Evolutionary conservation across 2,329 filamentous ascomycete genomes (phyloP).

Genomic region (Hymenoscyphus infarciens): DNA sequence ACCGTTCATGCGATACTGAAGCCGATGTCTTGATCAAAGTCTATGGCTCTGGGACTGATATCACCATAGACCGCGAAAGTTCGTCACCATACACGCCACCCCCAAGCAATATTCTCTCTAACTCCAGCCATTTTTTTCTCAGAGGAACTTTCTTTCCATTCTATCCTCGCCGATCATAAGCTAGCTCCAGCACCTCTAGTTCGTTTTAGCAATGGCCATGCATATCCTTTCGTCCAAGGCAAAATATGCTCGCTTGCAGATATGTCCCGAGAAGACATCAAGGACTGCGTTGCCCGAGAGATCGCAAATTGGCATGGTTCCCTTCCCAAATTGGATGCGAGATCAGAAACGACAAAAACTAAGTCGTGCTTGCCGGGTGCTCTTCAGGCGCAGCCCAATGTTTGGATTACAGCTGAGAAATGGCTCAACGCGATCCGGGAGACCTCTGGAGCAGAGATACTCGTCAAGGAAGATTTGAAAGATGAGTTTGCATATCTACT

Average conservation of each 20-base stretch:
- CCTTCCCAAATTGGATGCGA: not conserved
- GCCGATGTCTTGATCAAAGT: not conserved
- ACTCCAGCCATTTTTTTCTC: not conserved
- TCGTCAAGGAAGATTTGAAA: not conserved
- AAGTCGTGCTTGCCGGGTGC: not conserved
- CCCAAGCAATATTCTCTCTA: not conserved
- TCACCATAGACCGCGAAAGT: not conserved
- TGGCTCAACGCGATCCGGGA: not conserved
- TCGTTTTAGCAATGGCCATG: not conserved
- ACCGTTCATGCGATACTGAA: not conserved
- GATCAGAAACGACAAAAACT: not conserved
- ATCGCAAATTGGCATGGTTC: not conserved
- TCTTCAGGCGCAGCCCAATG: not conserved
- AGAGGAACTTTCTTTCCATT: not conserved
- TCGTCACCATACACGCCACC: not conserved
- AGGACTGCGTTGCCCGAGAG: not conserved
- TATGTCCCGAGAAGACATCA: not conserved
- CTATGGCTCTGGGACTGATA: not conserved
- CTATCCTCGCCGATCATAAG: not conserved
- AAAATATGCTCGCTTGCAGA: not conserved
- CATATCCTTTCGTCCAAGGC: not conserved
- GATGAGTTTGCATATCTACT: conserved; percentile 1
- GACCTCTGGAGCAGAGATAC: not conserved
- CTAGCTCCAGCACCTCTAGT: not conserved
- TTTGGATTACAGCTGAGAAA: not conserved